These are phyloP conservation scores for Curvularia spicifera DNA, from an alignment of 2,329 filamentous ascomycete species.

Conservation along the genomic window DNA sequence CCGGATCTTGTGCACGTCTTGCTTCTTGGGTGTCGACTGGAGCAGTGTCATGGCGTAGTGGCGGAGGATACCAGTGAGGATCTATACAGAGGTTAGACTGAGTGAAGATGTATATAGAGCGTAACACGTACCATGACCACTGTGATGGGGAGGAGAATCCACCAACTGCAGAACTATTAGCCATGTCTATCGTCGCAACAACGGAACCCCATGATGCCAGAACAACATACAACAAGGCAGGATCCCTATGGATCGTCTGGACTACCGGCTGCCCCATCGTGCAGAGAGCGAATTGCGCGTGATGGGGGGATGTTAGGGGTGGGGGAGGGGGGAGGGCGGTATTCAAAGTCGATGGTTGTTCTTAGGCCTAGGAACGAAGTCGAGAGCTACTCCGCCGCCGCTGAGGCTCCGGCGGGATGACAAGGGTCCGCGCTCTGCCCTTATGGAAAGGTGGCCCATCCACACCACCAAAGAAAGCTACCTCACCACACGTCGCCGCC, in stretches of 20 bases:
- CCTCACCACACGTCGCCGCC: conserved; percentile 4
- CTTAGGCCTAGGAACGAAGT: conserved; percentile 13
- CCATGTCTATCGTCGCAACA: conserved; percentile 10
- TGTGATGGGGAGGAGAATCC: conserved; percentile 97
- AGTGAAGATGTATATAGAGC: conserved; percentile 14
- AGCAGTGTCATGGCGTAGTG: conserved; percentile 97
- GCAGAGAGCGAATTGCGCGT: conserved; percentile 28
- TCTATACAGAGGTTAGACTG: conserved; percentile 54
- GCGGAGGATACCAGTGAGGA: conserved; percentile 91
- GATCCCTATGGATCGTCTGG: conserved; percentile 98
- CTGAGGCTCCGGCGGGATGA: conserved; percentile 35
- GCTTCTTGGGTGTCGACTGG: conserved; percentile 81
- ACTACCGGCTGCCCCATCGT: conserved; percentile 83
- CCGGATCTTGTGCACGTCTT: conserved; percentile 75
- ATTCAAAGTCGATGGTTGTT: conserved; percentile 14
- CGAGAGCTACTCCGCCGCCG: conserved; percentile 27
- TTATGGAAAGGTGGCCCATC: conserved; percentile 48
- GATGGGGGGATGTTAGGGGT: conserved; percentile 16
- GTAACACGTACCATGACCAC: conserved; percentile 78
- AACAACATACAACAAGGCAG: conserved; percentile 84
- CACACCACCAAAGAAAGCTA: conserved; percentile 24
- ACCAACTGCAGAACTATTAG: conserved; percentile 72
- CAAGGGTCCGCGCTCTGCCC: conserved; percentile 41
- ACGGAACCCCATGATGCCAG: not conserved
- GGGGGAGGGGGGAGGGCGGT: conserved; percentile 15